Conservation (phyloP, 352 stramenopile species). For the Pythium pyrilobum region DNA sequence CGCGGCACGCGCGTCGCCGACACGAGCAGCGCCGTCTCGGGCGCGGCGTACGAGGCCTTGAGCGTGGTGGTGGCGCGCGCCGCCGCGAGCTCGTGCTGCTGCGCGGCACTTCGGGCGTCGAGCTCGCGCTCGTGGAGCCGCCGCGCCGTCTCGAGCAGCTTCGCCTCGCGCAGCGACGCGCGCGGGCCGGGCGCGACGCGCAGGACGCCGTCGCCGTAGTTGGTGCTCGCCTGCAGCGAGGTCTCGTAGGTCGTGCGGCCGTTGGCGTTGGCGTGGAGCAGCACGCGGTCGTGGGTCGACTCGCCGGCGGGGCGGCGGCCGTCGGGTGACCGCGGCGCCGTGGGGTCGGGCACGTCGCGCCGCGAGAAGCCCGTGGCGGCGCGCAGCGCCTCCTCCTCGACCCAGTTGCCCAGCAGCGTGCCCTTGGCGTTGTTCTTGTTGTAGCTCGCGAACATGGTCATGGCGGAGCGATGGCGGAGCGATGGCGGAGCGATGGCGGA, state of each 20-base stretch:
- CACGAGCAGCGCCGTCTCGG: conserved; percentile 5
- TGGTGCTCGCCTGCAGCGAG: conserved; percentile 44
- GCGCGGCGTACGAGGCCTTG: conserved; percentile 5
- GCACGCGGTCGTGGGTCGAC: conserved; percentile 43
- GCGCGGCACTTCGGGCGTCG: conserved; percentile 20
- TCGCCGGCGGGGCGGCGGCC: conserved; percentile 12
- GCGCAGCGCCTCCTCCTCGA: conserved; percentile 74
- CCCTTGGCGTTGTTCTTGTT: conserved; percentile 82
- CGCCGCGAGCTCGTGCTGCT: conserved; percentile 12
- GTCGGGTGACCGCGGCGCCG: conserved; percentile 23
- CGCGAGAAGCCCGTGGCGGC: conserved; percentile 51
- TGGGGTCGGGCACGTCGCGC: conserved; percentile 35
- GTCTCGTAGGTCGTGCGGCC: conserved; percentile 43
- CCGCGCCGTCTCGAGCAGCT: conserved; percentile 37
- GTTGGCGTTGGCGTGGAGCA: conserved; percentile 30
- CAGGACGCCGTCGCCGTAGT: conserved; percentile 38
- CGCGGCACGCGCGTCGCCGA: conserved; percentile 32
- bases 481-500: background rate
- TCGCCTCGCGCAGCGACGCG: conserved; percentile 34
- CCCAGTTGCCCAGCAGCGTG: conserved; percentile 78
- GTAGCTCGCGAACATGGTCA: conserved; percentile 50
- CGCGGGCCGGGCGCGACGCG: conserved; percentile 27
- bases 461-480: background rate
- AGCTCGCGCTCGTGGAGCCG: conserved; percentile 32
- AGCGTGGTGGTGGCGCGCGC: conserved; percentile 5